Base-by-base conservation (phyloP, 202 grass and related monocot genomes). In the Panicum virgatum region DNA sequence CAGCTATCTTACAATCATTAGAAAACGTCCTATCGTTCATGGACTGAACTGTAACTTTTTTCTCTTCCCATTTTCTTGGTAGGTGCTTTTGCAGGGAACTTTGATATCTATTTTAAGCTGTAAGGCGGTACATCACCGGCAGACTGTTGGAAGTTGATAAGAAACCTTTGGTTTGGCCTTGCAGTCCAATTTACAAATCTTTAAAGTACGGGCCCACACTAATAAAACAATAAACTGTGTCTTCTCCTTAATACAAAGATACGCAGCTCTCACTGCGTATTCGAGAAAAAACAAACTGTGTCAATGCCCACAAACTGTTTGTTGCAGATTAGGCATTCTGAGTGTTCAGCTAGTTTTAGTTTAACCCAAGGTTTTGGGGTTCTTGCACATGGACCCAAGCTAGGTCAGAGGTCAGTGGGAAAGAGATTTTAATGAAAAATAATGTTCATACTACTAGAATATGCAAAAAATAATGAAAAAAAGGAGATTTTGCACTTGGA, bases 301-400 rank as follows among this genome's bases (percentile, higher is more conserved):
- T 38, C 50, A 72, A 65, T 54, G 25, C 14, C n/a, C 6, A 72
- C n/a, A 40, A 50, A 50, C 10, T 80, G 25, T 46, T 59, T 25
- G 56, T 39, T 75, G 42, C 19, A 68, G 67, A 59, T 51, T 76
- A 80, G 48, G 51, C 57, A 87, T 42, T 67, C 79, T 66, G 18
- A 78, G 46, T 9, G 34, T n/a, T 22, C 4, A 2, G 50, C 23
- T 76, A 73, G 19, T 82, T 63, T 22, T 76, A 76, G 23, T 86
- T 62, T 76, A 73, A 73, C 51, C 29, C 57, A 42, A 66, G 11
- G 32, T 44, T 65, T 64, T 26, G 30, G 27, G 39, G 10, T 11
- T 13, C 54, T 34, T n/a, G 43, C 45, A 48, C 34, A 74, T 40
- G 43, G 51, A 83, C 37, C 48, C 44, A 54, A 64, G 45, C 40